Conservation (phyloP, 345 rosid species). For the Brassica incana region DNA sequence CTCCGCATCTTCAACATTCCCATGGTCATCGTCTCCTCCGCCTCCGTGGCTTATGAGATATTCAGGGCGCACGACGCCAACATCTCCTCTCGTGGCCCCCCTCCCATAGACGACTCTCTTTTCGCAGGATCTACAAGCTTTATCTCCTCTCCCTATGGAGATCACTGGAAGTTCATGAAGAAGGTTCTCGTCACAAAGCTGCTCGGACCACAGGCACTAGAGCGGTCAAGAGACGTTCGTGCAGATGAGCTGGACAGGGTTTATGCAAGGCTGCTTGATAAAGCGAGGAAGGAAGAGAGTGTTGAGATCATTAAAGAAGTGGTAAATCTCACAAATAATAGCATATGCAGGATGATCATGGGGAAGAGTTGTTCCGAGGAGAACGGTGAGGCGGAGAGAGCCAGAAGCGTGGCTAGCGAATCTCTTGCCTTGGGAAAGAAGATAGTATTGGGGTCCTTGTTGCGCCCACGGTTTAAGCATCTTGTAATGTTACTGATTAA, state of each 20-base stretch:
- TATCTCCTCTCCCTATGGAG: constrained; percentile 14
- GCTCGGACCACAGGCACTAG: constrained; percentile 27
- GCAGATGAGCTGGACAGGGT: constrained; percentile 20
- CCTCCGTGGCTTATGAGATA: constrained; percentile 21
- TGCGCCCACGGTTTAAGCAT: constrained; percentile 9
- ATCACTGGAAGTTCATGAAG: constrained; percentile 38
- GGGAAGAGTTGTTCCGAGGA: constrained; percentile 32
- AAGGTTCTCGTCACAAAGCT: constrained; percentile 26
- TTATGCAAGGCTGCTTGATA: constrained; percentile 14
- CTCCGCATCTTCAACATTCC: constrained; percentile 21
- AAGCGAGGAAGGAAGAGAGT: constrained; percentile 17
- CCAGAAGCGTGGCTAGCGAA: not conserved
- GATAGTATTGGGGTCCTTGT: constrained; percentile 1
- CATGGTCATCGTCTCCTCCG: constrained; percentile 22
- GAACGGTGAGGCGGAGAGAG: constrained; percentile 10
- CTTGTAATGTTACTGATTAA: constrained; percentile 35
- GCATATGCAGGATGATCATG: constrained; percentile 43
- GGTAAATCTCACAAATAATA: constrained; percentile 15
- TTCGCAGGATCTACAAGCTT: constrained; percentile 22
- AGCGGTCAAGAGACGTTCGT: constrained; percentile 20
- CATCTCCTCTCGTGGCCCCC: constrained; percentile 3
- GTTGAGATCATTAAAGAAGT: constrained; percentile 22
- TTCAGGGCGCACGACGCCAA: constrained; percentile 13
- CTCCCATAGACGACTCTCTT: constrained; percentile 8
- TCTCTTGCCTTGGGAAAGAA: not conserved